These are phyloP conservation scores for Citrus mangshanensis DNA, from an alignment of 345 rosid genomes.

Conservation along the genomic window DNA sequence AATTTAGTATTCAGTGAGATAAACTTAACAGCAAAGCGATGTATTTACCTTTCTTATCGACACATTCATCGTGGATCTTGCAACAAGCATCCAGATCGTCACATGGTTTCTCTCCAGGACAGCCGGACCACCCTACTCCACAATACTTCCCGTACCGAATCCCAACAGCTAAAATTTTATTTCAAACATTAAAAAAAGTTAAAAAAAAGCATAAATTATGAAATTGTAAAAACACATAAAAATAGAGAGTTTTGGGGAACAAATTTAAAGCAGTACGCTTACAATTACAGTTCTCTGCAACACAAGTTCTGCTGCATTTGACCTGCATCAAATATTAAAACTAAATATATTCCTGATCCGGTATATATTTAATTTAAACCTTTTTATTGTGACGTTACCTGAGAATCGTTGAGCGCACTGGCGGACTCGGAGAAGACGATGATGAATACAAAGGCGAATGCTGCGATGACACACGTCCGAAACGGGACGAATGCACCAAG, in stretches of 20 bases:
- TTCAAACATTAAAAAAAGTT: neutral
- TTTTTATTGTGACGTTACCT: conserved; percentile 24
- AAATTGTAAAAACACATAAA: neutral
- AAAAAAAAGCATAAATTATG: neutral
- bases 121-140: conserved; percentile 87
- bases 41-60: conserved; percentile 54
- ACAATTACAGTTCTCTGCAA: conserved; percentile 64
- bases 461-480: conserved; percentile 16
- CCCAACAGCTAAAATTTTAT: conserved; percentile 42
- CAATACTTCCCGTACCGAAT: conserved; percentile 95
- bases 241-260: neutral
- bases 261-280: conserved; percentile 13
- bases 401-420: conserved; percentile 36
- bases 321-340: conserved; percentile 33
- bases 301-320: conserved; percentile 70
- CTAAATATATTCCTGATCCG: neutral
- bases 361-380: neutral
- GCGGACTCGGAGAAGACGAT: conserved; percentile 26
- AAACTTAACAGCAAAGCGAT: too few species aligned
- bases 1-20: too few species aligned
- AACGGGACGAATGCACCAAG: conserved; percentile 12
- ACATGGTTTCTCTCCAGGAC: conserved; percentile 85
- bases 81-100: conserved; percentile 91
- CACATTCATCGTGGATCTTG: conserved; percentile 82
- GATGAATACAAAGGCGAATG: conserved; percentile 33